Evolutionary conservation across 2,329 filamentous ascomycete genomes (phyloP), one percentile per base, ranked within the genome.

Genomic region (Herpotrichia juniperi): DNA sequence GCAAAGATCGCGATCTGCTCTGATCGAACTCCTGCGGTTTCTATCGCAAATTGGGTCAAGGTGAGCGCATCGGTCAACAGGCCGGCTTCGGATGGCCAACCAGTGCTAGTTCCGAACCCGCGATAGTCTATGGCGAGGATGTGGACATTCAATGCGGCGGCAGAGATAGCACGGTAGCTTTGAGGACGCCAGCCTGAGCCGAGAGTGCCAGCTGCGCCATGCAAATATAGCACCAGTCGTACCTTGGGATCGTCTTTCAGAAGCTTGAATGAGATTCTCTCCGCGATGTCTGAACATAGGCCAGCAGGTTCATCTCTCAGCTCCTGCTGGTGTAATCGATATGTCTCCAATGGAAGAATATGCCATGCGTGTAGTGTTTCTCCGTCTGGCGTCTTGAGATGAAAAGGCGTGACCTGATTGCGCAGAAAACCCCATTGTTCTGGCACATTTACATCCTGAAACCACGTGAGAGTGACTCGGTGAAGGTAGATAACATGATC

Each of bases 171-270:
- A 2, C 83, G 78, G 63, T 87, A 87, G 61, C 79, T 84, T 3
- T 79, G 76, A 0, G 79, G 78, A 7, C 84, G 71, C 66, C 78
- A 83, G 0, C 81, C 81, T 1, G 81, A 85, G 0, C 75, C 84
- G 6, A 87, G 68, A 0, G 81, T 86, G 0, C 83, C 84, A 8
- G 73, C 79, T 1, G 83, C 79, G 3, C 83, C 84, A 53, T 87
- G 83, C 11, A 87, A 72, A 70, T 84, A 87, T 1, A 91, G 76
- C 4, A 90, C 79, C 2, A 91, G 75, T 21, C 81, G 81, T 8
- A 86, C 81, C 12, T 85, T 77, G 1, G 87, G 85, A 61, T 90
- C 87, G 16, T 84, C 78, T 53, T 77, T 82, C 2, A 91, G 74
- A 2, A 90, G 74, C 24, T 76, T 77, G 59, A 91, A 89, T 1